A percentile compares a stretch with the other conserved stretches of the same genome.
These are phyloP conservation scores for Pochonia chlamydosporia DNA, from an alignment of 2,329 filamentous ascomycete genomes.

Conservation along the genomic window DNA sequence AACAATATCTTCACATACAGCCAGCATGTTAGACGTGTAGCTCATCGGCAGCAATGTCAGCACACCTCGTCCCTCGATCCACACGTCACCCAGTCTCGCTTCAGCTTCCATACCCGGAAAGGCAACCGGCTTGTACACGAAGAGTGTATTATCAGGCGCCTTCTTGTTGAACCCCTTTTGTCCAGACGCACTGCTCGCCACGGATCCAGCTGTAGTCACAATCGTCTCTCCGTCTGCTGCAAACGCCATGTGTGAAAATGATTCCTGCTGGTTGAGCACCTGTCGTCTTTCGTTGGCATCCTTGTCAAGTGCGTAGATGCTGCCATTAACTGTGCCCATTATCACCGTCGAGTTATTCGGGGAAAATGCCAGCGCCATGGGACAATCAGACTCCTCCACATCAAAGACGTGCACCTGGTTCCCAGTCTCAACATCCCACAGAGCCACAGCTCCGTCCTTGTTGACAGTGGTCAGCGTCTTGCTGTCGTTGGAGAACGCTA, in stretches of 20 bases:
- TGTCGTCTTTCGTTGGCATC: conserved; percentile 4
- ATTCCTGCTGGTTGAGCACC: conserved; percentile 9
- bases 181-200: neutral
- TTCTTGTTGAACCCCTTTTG: conserved; percentile 8
- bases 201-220: conserved; percentile 9
- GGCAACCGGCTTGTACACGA: conserved; percentile 10
- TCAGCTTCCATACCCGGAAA: conserved; percentile 11
- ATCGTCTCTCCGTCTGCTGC: conserved; percentile 5
- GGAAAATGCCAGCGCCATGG: conserved; percentile 6
- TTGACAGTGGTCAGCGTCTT: conserved; percentile 12
- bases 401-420: conserved; percentile 4
- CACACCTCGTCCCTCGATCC: conserved; percentile 8
- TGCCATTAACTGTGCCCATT: conserved; percentile 6
- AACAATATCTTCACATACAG: conserved; percentile 8
- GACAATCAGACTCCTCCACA: conserved; percentile 2
- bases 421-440: conserved; percentile 12
- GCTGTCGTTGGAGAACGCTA: conserved; percentile 14
- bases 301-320: conserved; percentile 8
- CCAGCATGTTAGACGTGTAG: conserved; percentile 8
- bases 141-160: conserved; percentile 2
- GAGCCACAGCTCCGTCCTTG: conserved; percentile 8
- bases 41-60: conserved; percentile 9
- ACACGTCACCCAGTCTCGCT: conserved; percentile 8
- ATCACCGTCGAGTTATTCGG: conserved; percentile 6
- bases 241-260: conserved; percentile 8